Conservation (phyloP, 331 rosid species). For the Rosa hybrid region DNA sequence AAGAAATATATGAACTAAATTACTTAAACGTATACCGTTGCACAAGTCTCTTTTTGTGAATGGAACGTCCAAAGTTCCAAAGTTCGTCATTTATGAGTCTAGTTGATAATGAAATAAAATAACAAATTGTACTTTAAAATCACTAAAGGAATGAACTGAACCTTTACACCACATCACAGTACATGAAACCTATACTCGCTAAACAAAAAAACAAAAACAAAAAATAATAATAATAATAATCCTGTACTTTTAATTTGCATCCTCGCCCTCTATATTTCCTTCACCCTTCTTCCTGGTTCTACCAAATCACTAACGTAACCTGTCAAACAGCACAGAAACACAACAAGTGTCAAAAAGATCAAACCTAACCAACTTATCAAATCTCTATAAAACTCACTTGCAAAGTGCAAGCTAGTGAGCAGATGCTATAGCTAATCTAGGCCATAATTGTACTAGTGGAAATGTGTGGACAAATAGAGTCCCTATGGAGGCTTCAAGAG, state of each 20-base stretch:
- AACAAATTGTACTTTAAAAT: too few relatives aligned
- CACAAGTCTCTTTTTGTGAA: too few relatives aligned
- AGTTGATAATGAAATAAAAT: too few relatives aligned
- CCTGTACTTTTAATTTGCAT: background rate
- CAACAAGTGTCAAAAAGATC: background rate
- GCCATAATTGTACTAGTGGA: too few relatives aligned
- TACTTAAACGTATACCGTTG: too few relatives aligned
- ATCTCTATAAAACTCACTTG: background rate
- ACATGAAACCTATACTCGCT: background rate
- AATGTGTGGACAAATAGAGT: too few relatives aligned
- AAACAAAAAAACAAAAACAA: too few relatives aligned
- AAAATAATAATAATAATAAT: background rate
- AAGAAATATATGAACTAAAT: too few relatives aligned
- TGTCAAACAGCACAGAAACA: conserved; percentile 2
- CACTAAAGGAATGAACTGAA: background rate
- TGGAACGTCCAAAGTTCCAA: too few relatives aligned
- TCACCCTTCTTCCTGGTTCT: background rate
- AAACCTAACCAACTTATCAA: background rate
- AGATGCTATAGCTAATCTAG: too few relatives aligned
- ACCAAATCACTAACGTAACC: background rate
- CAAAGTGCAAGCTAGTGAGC: background rate
- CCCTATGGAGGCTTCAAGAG: too few relatives aligned
- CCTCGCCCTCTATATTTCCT: background rate
- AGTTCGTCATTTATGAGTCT: too few relatives aligned
- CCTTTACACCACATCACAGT: background rate